phyloP scores from a whole-genome alignment of 306 rosid genomes.

The Cucumis sativus region Cucumber_9930_V3 NC_026656.2:20060001-20060500 shows the following conservation, averaged over 20 bases:
- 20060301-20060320: conserved; percentile 88
- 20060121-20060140: conserved; percentile 91
- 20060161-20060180: conserved; percentile 83
- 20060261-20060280: conserved; percentile 28
- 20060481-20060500: background rate
- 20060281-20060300: conserved; percentile 89
- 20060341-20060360: conserved; percentile 83
- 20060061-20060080: conserved; percentile 17
- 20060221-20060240: background rate
- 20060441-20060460: conserved; percentile 62
- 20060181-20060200: no score
- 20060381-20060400: conserved; percentile 51
- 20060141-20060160: conserved; percentile 79
- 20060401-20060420: conserved; percentile 80
- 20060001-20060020: conserved; percentile 28
- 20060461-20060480: conserved; percentile 1
- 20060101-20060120: conserved; percentile 44
- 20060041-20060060: conserved; percentile 9
- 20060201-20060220: background rate
- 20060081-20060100: conserved; percentile 27
- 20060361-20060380: conserved; percentile 86
- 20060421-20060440: conserved; percentile 77
- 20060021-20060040: background rate
- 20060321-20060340: conserved; percentile 95
- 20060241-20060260: background rate